Evolutionary conservation across 345 rosid species (phyloP), one percentile per base, ranked within the genome.

Genomic region (Populus tremula): DNA sequence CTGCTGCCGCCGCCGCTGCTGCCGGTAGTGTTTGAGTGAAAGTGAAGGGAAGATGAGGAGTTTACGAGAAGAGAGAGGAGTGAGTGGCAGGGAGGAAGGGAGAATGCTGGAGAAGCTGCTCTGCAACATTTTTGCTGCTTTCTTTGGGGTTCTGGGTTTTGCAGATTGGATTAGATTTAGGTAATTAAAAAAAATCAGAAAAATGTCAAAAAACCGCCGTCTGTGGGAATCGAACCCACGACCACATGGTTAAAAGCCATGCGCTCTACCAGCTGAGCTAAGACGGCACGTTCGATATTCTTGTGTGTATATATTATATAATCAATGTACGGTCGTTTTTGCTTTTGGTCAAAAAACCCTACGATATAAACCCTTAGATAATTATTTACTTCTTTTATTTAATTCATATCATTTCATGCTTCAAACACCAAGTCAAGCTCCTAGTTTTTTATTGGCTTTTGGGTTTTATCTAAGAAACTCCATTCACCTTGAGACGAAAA

Each of bases 181-280:
- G 33, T 49, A 11, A 9, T 31, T 16, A 16, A 43, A 41, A 41
- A 43, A 39, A 2, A 39, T 33, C 5, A 4, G 5, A 33, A 33
- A 33, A 33, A 5, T 33, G 5, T 33, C 36, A 0, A 4, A 33
- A 11, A 43, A 0, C 0, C 87, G 86, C 88, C 86, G 87, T 85
- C 87, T 83, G 88, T 88, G 90, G 88, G 86, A 85, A 89, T 89
- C 86, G 85, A 88, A 88, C 89, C 90, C 91, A 86, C 88, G 88
- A 76, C 92, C 94, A 88, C 87, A 80, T 83, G 91, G 88, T 89
- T 88, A 88, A 87, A 87, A 88, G 90, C 89, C 90, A 88, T 87
- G 88, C 87, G 90, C 91, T 88, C 93, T 85, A 87, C 89, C 89
- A 8, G 84, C 94, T 89, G 89, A 91, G 88, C 88, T 88, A 89